These are phyloP conservation scores for Didymosphaeria variabile DNA, from an alignment of 2,329 filamentous ascomycete genomes.

Conservation along the genomic window DNA sequence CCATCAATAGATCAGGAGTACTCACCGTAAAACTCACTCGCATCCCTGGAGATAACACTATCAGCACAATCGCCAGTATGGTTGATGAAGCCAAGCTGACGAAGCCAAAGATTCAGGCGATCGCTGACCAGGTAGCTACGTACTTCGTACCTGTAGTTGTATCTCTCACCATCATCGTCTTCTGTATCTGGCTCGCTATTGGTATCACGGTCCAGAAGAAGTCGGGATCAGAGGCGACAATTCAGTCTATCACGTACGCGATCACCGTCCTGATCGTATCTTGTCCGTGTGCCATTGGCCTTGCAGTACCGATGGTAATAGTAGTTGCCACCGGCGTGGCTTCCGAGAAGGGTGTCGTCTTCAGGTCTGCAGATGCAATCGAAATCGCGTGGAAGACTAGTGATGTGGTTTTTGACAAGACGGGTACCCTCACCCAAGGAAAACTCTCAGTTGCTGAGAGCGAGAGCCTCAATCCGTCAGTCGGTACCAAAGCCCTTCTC, in stretches of 20 bases:
- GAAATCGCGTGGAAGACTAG: slow-evolving; percentile 69
- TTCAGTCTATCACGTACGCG: slow-evolving; percentile 73
- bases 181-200: slow-evolving; percentile 71
- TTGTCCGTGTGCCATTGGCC: slow-evolving; percentile 80
- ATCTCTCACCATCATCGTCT: slow-evolving; percentile 64
- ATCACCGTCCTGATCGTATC: slow-evolving; percentile 80
- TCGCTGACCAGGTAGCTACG: slow-evolving; percentile 72
- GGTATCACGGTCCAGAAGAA: slow-evolving; percentile 55
- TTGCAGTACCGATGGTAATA: slow-evolving; percentile 82
- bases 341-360: slow-evolving; percentile 71
- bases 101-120: slow-evolving; percentile 73
- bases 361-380: slow-evolving; percentile 71
- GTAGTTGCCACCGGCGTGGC: slow-evolving; percentile 74
- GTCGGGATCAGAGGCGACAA: slow-evolving; percentile 58
- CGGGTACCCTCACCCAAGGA: slow-evolving; percentile 75
- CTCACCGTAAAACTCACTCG: slow-evolving; percentile 65
- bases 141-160: slow-evolving; percentile 76
- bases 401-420: slow-evolving; percentile 82
- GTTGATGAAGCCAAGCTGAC: slow-evolving; percentile 75
- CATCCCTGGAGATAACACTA: slow-evolving; percentile 75
- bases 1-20: slow-evolving; percentile 63
- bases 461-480: slow-evolving; percentile 27
- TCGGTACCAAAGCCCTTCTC: slow-evolving; percentile 27
- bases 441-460: slow-evolving; percentile 53
- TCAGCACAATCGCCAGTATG: slow-evolving; percentile 73